phyloP scores from a whole-genome alignment of 225 moss, liverwort and hornwort species.

The Straminergon stramineum region DNA sequence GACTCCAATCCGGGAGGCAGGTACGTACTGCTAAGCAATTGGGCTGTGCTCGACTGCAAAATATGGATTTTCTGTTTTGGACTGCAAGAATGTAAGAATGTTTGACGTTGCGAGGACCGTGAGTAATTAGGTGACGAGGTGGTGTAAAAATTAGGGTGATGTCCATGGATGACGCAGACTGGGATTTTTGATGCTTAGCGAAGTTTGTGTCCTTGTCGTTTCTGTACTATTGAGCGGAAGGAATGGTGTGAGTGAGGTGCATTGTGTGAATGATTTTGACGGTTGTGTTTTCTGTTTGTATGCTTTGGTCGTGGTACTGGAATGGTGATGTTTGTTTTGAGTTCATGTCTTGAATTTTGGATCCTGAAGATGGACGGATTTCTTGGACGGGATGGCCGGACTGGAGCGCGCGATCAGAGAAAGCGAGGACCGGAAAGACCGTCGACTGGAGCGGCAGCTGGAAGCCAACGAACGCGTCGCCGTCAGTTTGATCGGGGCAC shows the following conservation, averaged over 20 bases:
- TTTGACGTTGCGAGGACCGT: background rate
- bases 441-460: constrained; percentile 48
- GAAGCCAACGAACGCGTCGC: constrained; percentile 46
- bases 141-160: background rate
- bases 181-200: background rate
- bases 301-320: background rate
- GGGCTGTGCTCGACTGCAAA: background rate
- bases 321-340: background rate
- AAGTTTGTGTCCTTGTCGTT: background rate
- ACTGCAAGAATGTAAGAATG: background rate
- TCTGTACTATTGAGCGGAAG: background rate
- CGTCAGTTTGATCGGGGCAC: constrained; percentile 35
- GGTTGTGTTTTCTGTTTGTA: background rate
- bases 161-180: background rate
- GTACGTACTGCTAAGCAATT: background rate
- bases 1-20: constrained; percentile 42
- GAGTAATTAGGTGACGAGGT: background rate
- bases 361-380: constrained; percentile 34
- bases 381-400: constrained; percentile 40
- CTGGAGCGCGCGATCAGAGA: constrained; percentile 49
- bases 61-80: background rate
- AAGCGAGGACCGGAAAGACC: constrained; percentile 50
- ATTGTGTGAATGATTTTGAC: background rate
- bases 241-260: background rate
- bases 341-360: background rate